Conservation (phyloP, 177 flowering plant species). For the Vitis hybrid region DNA sequence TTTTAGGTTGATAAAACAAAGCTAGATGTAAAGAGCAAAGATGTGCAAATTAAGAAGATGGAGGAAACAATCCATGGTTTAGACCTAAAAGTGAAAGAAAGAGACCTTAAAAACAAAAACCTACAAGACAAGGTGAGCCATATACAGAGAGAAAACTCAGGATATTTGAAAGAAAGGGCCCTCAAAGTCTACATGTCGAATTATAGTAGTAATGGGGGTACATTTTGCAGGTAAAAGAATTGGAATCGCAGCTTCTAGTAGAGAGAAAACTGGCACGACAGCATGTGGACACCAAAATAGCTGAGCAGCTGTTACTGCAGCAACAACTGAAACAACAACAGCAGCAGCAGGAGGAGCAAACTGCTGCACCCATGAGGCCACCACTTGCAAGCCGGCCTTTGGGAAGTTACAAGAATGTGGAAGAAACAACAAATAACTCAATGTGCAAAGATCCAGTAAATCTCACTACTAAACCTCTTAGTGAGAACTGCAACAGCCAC, state of each 20-base stretch:
- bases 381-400: slow-evolving; percentile 41
- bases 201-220: not conserved
- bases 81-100: slow-evolving; percentile 72
- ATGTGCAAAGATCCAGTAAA: slow-evolving; percentile 35
- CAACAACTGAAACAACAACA: slow-evolving; percentile 37
- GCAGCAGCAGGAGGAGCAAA: slow-evolving; percentile 43
- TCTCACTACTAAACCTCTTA: slow-evolving; percentile 26
- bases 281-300: slow-evolving; percentile 78
- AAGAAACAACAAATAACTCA: slow-evolving; percentile 24
- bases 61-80: slow-evolving; percentile 69
- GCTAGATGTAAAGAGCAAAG: slow-evolving; percentile 79
- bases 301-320: slow-evolving; percentile 59
- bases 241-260: slow-evolving; percentile 82
- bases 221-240: slow-evolving; percentile 74
- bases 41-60: slow-evolving; percentile 70
- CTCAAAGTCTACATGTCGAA: too few relatives aligned
- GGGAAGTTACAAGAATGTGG: slow-evolving; percentile 34
- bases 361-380: slow-evolving; percentile 36
- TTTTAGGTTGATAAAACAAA: slow-evolving; percentile 74
- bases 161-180: not conserved
- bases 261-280: slow-evolving; percentile 92
- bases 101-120: slow-evolving; percentile 61
- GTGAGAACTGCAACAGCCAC: slow-evolving; percentile 38
- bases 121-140: slow-evolving; percentile 81
- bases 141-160: not conserved